Conservation (phyloP, 164 flowering plant genomes). For the Brasenia schreberi region DNA sequence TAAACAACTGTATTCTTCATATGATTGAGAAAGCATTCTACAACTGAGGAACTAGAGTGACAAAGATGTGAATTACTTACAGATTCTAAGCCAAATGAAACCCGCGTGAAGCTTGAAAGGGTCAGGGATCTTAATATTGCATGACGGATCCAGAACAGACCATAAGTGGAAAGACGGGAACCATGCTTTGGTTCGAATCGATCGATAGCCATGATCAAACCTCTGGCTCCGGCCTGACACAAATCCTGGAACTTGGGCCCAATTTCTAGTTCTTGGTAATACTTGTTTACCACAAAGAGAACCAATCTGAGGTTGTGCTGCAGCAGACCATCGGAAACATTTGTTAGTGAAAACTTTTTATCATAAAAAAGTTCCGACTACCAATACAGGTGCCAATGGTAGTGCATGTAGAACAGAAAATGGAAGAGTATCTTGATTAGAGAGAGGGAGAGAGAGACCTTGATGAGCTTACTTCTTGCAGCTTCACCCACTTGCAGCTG, state of each 20-base stretch:
- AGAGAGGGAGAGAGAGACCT: constrained; percentile 27
- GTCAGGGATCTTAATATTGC: constrained; percentile 85
- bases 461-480: constrained; percentile 84
- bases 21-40: no score
- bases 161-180: constrained; percentile 72
- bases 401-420: no score
- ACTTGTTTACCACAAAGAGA: constrained; percentile 75
- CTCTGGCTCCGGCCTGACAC: constrained; percentile 94
- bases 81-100: constrained; percentile 89
- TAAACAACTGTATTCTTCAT: no score
- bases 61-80: constrained; percentile 21
- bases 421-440: no score
- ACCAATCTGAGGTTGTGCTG: constrained; percentile 98
- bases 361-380: no score
- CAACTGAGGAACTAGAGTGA: no score
- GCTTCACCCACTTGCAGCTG: constrained; percentile 68
- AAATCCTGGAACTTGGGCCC: constrained; percentile 69
- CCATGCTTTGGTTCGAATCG: constrained; percentile 83
- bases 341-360: no score
- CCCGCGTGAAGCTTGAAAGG: constrained; percentile 66
- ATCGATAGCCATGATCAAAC: constrained; percentile 84
- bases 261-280: constrained; percentile 71
- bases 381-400: no score
- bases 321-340: constrained; percentile 11
- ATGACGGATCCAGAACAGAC: constrained; percentile 91